Percentiles rank a stretch among this genome's conserved stretches.
phyloP scores from a whole-genome alignment of 139 green algal genomes.

The Pedinophyceae sp. region DNA sequence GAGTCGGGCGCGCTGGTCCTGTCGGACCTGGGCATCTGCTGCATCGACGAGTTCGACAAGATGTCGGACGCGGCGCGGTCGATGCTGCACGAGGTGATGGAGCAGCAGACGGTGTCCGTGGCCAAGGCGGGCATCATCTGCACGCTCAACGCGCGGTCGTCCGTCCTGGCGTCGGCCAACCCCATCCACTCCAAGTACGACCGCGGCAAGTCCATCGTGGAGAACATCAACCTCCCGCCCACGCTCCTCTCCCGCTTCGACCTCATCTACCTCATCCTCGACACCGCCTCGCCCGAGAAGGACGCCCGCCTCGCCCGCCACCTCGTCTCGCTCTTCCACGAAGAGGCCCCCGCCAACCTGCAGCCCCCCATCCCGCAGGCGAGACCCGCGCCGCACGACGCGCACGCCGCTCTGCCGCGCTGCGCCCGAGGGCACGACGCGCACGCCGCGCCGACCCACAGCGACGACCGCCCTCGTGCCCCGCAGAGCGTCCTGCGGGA shows the following conservation, averaged over 20 bases:
- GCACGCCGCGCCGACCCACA: neutral
- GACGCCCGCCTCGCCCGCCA: constrained; percentile 79
- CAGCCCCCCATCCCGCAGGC: neutral
- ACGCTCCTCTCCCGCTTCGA: constrained; percentile 84
- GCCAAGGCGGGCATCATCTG: constrained; percentile 97
- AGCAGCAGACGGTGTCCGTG: constrained; percentile 96
- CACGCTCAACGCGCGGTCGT: constrained; percentile 89
- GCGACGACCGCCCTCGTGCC: constrained; percentile 26
- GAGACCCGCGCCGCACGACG: constrained; percentile 5
- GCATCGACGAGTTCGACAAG: constrained; percentile 99
- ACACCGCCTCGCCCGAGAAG: constrained; percentile 63
- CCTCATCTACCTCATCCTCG: constrained; percentile 89
- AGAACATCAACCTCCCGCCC: constrained; percentile 96
- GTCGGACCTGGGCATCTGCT: constrained; percentile 82
- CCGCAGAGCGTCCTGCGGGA: constrained; percentile 47
- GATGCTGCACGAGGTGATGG: constrained; percentile 93
- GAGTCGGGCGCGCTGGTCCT: constrained; percentile 92
- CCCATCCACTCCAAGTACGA: constrained; percentile 70
- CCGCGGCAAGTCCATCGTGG: constrained; percentile 63
- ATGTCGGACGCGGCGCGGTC: constrained; percentile 81
- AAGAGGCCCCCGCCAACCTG: constrained; percentile 6
- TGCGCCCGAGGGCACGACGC: neutral
- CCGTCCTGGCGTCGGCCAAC: constrained; percentile 56
- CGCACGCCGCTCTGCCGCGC: neutral
- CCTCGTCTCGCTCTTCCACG: constrained; percentile 74